These are phyloP conservation scores for Conticribra guillardii DNA, from an alignment of 108 stramenopile genomes.

Conservation along the genomic window DNA sequence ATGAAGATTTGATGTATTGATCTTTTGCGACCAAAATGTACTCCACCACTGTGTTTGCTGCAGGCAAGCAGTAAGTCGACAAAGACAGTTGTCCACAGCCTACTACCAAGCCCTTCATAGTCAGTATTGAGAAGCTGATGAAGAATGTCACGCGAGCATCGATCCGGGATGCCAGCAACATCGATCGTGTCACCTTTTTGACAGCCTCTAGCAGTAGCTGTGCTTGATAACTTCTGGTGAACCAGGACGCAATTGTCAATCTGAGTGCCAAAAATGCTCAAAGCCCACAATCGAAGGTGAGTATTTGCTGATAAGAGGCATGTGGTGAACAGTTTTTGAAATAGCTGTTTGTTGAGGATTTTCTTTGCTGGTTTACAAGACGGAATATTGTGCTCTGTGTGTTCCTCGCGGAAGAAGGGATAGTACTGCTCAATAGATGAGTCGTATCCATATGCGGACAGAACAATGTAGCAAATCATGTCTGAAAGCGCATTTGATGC, in stretches of 20 bases:
- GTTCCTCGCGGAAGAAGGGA: too few relatives aligned
- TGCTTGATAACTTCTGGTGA: not conserved
- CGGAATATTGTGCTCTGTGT: not conserved
- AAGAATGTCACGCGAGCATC: constrained; percentile 44
- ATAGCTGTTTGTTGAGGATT: constrained; percentile 16
- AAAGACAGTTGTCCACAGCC: constrained; percentile 70
- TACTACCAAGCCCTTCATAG: constrained; percentile 69
- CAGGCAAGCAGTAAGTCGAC: constrained; percentile 65
- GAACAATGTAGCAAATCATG: constrained; percentile 62
- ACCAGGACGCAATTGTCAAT: constrained; percentile 14
- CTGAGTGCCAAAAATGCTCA: constrained; percentile 30
- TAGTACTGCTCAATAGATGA: constrained; percentile 24
- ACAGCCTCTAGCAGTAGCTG: constrained; percentile 4
- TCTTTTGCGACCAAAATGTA: not conserved
- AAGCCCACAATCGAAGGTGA: constrained; percentile 25
- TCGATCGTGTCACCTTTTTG: constrained; percentile 16
- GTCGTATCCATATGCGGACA: constrained; percentile 31
- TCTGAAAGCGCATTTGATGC: constrained; percentile 69
- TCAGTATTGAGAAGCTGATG: constrained; percentile 66
- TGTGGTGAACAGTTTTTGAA: constrained; percentile 45
- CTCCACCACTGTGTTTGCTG: constrained; percentile 15
- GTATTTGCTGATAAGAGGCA: constrained; percentile 61
- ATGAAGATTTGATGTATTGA: constrained; percentile 4
- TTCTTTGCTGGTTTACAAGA: constrained; percentile 1
- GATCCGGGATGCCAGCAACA: constrained; percentile 19